phyloP scores from a whole-genome alignment of 257 asterid species.

The Forsythia viridissima region DNA sequence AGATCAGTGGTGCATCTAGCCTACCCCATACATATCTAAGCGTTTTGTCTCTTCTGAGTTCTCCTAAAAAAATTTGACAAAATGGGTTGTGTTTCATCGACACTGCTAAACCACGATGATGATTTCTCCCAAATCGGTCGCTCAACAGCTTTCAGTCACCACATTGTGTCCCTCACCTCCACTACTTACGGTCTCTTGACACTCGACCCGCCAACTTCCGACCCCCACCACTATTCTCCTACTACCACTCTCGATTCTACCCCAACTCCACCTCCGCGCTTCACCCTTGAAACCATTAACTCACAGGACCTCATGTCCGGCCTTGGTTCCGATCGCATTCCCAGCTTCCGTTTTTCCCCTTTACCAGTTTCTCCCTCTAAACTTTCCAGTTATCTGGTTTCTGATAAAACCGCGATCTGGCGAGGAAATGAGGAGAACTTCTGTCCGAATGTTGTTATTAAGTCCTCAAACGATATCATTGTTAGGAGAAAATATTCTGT shows the following conservation, averaged over 20 bases:
- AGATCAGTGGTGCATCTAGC: too few species aligned
- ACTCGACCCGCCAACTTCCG: not conserved
- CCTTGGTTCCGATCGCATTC: constrained; percentile 57
- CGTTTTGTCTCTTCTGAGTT: not conserved
- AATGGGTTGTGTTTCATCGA: constrained; percentile 93
- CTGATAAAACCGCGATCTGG: not conserved
- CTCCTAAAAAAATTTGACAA: too few species aligned
- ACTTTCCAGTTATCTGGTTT: not conserved
- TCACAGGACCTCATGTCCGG: constrained; percentile 97
- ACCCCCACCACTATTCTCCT: constrained; percentile 3
- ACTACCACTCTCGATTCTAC: constrained; percentile 12
- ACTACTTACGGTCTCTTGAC: constrained; percentile 58
- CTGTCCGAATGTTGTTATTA: constrained; percentile 25
- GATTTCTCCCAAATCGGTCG: constrained; percentile 75
- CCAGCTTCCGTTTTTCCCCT: constrained; percentile 54
- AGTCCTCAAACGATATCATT: not conserved
- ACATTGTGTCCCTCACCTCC: constrained; percentile 94
- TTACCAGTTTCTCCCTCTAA: not conserved
- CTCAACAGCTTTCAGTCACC: constrained; percentile 75
- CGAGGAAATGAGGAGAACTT: constrained; percentile 29
- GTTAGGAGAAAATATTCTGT: constrained; percentile 5
- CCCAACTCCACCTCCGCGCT: constrained; percentile 45
- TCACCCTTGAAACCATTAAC: constrained; percentile 65
- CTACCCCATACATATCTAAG: not conserved
- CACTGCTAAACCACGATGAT: constrained; percentile 66